Conservation (phyloP, 495 filamentous ascomycete genomes). For the Penicillium herquei region DNA sequence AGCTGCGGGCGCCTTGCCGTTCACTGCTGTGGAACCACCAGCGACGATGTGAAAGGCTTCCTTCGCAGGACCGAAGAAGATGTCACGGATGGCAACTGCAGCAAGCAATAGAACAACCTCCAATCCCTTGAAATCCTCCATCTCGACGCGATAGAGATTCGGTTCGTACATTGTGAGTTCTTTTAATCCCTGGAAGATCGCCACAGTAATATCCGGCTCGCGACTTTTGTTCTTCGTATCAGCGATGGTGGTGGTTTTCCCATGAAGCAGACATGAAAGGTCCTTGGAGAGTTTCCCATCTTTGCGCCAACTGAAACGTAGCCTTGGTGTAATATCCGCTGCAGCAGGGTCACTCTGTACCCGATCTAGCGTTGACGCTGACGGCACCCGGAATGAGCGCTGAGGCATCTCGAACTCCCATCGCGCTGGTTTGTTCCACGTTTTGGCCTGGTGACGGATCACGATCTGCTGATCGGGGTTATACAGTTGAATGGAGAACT, state of each 20-base stretch:
- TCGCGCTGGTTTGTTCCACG: constrained; percentile 72
- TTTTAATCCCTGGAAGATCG: constrained; percentile 66
- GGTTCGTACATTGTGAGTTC: constrained; percentile 89
- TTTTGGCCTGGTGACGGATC: constrained; percentile 66
- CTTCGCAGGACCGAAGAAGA: constrained; percentile 67
- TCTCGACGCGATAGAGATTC: constrained; percentile 83
- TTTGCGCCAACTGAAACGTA: constrained; percentile 88
- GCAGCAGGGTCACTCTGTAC: constrained; percentile 64
- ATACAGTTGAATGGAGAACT: constrained; percentile 85
- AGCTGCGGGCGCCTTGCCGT: constrained; percentile 1
- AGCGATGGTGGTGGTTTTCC: constrained; percentile 62
- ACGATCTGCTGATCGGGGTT: constrained; percentile 84
- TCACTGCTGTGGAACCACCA: constrained; percentile 4
- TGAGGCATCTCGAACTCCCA: constrained; percentile 96
- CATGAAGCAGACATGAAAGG: constrained; percentile 76
- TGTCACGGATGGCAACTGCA: constrained; percentile 80
- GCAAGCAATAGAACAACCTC: constrained; percentile 84
- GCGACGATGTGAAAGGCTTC: constrained; percentile 77
- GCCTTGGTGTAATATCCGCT: constrained; percentile 70
- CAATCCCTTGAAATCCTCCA: constrained; percentile 92
- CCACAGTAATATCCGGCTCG: constrained; percentile 92
- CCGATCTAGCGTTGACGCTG: constrained; percentile 71
- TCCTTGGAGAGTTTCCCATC: constrained; percentile 85
- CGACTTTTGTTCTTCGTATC: constrained; percentile 69
- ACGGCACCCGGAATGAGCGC: constrained; percentile 77